Evolutionary conservation across 2,329 filamentous ascomycete genomes (phyloP).

Genomic region (Pleochaeta shiraiana): DNA sequence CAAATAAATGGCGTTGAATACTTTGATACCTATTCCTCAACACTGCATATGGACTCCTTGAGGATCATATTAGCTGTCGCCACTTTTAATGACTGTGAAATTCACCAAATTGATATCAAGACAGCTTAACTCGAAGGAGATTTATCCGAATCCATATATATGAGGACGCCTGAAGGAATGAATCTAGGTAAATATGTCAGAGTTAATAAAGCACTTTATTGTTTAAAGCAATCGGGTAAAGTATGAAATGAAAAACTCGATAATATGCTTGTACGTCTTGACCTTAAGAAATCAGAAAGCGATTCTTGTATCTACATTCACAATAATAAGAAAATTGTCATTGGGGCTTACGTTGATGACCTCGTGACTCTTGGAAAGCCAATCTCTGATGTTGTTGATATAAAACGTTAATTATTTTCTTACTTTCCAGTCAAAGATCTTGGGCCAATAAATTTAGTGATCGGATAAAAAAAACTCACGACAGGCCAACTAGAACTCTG

Average conservation of each 20-base stretch:
- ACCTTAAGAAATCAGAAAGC: background rate
- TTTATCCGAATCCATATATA: background rate
- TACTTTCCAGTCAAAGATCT: background rate
- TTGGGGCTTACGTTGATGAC: background rate
- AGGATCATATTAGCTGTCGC: background rate
- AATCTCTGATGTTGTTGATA: background rate
- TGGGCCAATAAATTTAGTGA: background rate
- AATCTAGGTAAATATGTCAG: background rate
- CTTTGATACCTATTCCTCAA: background rate
- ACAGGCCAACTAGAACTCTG: background rate
- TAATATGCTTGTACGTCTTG: background rate
- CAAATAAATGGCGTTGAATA: background rate
- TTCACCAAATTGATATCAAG: constrained; percentile 1
- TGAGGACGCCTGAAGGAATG: background rate
- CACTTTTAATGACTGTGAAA: background rate
- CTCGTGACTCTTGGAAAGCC: background rate
- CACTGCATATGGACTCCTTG: background rate
- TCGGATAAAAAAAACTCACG: background rate
- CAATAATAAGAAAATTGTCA: background rate
- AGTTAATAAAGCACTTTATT: background rate
- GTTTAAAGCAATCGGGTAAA: background rate
- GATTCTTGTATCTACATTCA: background rate
- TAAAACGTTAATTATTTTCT: background rate
- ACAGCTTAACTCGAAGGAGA: background rate
- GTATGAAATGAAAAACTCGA: background rate